Evolutionary conservation across 2,329 filamentous ascomycete genomes (phyloP).

Genomic region (Xylariaceae sp.): DNA sequence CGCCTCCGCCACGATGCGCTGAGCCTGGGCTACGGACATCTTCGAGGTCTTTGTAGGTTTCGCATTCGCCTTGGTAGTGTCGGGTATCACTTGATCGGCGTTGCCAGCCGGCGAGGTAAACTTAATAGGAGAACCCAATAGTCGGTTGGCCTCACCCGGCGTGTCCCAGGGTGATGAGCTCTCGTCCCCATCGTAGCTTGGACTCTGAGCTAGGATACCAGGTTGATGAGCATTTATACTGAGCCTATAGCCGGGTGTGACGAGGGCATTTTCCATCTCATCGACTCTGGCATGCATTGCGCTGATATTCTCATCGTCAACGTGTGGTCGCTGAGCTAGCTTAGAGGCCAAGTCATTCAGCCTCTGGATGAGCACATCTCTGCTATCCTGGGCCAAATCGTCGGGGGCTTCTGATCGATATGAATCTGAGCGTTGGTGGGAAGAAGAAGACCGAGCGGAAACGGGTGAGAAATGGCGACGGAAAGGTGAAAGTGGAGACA

Average conservation of each 20-base stretch:
- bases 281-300: conserved; percentile 41
- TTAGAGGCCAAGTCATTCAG: conserved; percentile 30
- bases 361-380: conserved; percentile 46
- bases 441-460: conserved; percentile 19
- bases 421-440: conserved; percentile 18
- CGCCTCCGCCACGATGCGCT: conserved; percentile 36
- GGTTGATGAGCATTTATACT: conserved; percentile 11
- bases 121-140: conserved; percentile 16
- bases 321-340: conserved; percentile 21
- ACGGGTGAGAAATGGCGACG: conserved; percentile 24
- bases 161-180: conserved; percentile 29
- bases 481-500: conserved; percentile 29
- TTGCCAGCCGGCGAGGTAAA: conserved; percentile 17
- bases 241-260: conserved; percentile 12
- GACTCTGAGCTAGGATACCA: neutral
- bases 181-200: neutral
- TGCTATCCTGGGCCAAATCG: conserved; percentile 34
- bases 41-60: conserved; percentile 1
- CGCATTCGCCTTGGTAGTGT: neutral
- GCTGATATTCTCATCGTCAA: conserved; percentile 32
- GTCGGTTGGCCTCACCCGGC: conserved; percentile 27
- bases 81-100: conserved; percentile 1
- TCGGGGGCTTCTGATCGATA: conserved; percentile 22
- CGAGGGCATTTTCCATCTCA: conserved; percentile 39
- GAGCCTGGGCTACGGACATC: conserved; percentile 27